These are phyloP conservation scores for Xylaria venustula DNA, from an alignment of 495 filamentous ascomycete genomes.

Conservation along the genomic window DNA sequence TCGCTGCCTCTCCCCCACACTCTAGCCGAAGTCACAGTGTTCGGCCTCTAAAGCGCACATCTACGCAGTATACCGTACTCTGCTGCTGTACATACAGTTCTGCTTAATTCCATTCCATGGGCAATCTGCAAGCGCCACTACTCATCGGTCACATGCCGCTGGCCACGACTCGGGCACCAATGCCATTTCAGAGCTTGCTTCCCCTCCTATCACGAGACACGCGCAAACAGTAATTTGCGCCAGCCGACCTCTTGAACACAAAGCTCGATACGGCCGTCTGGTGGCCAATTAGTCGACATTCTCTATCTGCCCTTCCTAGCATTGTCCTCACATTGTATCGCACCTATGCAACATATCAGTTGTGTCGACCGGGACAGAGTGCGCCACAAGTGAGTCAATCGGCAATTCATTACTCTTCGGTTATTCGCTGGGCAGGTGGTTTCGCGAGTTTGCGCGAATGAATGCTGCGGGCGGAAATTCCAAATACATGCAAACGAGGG, in stretches of 20 bases:
- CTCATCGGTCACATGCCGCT: constrained; percentile 13
- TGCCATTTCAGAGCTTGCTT: neutral
- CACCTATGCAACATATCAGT: neutral
- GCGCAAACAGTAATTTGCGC: constrained; percentile 4
- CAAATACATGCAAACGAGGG: neutral
- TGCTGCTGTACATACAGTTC: neutral
- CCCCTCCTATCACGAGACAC: neutral
- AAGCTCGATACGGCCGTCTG: neutral
- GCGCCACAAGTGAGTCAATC: neutral
- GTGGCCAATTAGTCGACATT: neutral
- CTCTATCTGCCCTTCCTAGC: neutral
- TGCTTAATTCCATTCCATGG: constrained; percentile 3
- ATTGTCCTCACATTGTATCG: neutral
- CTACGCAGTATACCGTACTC: no score
- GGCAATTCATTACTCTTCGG: neutral
- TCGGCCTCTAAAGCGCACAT: no score
- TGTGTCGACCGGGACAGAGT: neutral
- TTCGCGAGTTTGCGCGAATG: neutral
- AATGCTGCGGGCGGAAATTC: neutral
- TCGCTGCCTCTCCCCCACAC: constrained; percentile 1
- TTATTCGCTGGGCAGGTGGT: neutral
- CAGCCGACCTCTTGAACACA: neutral
- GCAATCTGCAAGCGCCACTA: constrained; percentile 12
- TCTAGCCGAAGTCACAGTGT: constrained; percentile 1
- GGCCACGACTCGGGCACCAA: constrained; percentile 15